Conservation (phyloP, 2,329 filamentous ascomycete species). For the Cordyceps farinosa region DNA sequence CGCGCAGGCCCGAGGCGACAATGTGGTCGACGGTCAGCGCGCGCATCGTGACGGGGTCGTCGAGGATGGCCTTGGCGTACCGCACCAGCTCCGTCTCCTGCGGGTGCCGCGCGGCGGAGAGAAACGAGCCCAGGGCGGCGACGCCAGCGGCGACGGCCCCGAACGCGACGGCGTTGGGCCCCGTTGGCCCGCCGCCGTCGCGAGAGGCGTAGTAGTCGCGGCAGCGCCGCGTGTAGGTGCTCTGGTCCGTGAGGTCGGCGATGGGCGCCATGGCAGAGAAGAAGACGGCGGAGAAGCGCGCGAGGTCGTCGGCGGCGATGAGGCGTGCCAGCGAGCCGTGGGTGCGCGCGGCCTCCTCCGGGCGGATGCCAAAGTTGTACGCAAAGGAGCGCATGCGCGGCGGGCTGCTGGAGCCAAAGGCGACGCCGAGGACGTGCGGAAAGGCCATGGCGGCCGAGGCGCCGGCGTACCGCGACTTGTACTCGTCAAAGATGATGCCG, state of each 20-base stretch:
- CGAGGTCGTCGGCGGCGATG: constrained; percentile 23
- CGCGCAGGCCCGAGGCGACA: constrained; percentile 22
- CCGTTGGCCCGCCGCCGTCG: background rate
- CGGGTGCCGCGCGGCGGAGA: constrained; percentile 21
- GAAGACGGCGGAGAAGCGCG: constrained; percentile 20
- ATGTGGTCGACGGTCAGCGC: constrained; percentile 22
- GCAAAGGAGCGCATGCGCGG: constrained; percentile 22
- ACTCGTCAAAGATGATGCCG: constrained; percentile 24
- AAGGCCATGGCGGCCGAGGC: constrained; percentile 24
- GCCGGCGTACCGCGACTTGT: constrained; percentile 22
- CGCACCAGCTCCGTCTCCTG: constrained; percentile 23
- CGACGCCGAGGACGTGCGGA: constrained; percentile 22
- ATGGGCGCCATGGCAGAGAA: constrained; percentile 23
- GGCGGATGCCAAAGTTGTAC: constrained; percentile 25
- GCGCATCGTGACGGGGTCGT: constrained; percentile 24
- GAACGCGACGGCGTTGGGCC: constrained; percentile 19
- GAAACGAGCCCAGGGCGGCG: constrained; percentile 25
- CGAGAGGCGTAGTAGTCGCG: constrained; percentile 20
- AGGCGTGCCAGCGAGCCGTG: constrained; percentile 15
- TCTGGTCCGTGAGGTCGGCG: constrained; percentile 19
- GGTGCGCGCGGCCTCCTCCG: constrained; percentile 20
- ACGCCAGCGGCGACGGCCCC: constrained; percentile 24
- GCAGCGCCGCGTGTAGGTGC: constrained; percentile 20
- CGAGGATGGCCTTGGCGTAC: constrained; percentile 24
- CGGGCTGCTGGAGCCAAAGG: constrained; percentile 22